Evolutionary conservation across 805 yeast species (phyloP).

Genomic region (Hanseniaspora pseudoguilliermondii): DNA sequence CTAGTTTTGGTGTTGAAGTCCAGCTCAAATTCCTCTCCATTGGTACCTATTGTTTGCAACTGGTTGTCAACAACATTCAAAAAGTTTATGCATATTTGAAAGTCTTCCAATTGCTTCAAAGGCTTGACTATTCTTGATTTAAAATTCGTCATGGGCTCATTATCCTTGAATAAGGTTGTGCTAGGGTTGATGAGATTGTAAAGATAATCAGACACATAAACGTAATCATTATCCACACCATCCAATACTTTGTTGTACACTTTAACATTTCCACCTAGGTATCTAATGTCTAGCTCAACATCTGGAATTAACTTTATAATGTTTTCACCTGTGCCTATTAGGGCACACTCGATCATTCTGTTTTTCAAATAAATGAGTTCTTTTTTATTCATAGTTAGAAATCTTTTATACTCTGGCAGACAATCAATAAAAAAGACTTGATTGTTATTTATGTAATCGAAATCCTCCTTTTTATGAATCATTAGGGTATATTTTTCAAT

Average conservation of each 20-base stretch:
- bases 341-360: not conserved
- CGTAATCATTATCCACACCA: not conserved
- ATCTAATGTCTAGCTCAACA: not conserved
- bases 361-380: not conserved
- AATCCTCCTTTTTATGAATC: not conserved
- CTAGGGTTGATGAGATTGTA: not conserved
- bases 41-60: not conserved
- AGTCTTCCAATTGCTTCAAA: not conserved
- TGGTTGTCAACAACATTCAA: not conserved
- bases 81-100: not conserved
- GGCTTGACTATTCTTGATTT: not conserved
- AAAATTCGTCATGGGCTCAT: not conserved
- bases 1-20: not conserved
- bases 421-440: not conserved
- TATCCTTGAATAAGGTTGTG: not conserved
- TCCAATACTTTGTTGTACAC: not conserved
- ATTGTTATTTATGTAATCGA: conserved; percentile 9
- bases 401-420: not conserved
- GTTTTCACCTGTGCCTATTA: not conserved
- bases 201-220: not conserved
- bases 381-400: not conserved
- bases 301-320: not conserved
- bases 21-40: not conserved
- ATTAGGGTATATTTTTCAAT: not conserved
- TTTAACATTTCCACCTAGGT: not conserved